A percentile compares a stretch with the other conserved stretches of the same genome.
phyloP scores from a whole-genome alignment of 2,329 filamentous ascomycete genomes.

The Cercospora sesami region DNA sequence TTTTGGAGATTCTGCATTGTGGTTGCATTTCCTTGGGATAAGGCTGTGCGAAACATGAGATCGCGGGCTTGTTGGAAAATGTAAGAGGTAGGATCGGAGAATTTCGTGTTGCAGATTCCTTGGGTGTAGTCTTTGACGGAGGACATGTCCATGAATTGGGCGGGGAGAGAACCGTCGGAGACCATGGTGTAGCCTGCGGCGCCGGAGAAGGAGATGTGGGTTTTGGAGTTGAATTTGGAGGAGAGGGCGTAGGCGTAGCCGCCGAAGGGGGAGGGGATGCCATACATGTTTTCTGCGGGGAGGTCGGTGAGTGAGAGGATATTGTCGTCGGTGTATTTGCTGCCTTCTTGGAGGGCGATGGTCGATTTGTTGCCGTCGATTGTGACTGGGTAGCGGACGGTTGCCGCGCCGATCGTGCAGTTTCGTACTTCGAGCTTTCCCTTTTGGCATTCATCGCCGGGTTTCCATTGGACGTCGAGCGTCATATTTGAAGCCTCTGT shows the following conservation, averaged over 20 bases:
- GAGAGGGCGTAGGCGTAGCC: constrained; percentile 21
- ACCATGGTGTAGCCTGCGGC: constrained; percentile 21
- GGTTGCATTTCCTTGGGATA: constrained; percentile 21
- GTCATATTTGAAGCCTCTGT: constrained; percentile 17
- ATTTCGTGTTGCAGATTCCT: constrained; percentile 19
- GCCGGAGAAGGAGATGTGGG: constrained; percentile 16
- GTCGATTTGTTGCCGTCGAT: constrained; percentile 25
- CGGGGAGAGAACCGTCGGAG: constrained; percentile 12
- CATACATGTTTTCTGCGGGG: constrained; percentile 17
- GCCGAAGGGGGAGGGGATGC: constrained; percentile 16
- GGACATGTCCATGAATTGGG: constrained; percentile 20
- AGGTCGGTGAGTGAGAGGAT: constrained; percentile 14
- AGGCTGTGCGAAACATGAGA: constrained; percentile 24
- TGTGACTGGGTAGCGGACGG: constrained; percentile 18
- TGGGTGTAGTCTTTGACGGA: constrained; percentile 13
- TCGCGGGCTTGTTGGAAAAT: constrained; percentile 21
- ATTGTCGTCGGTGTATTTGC: constrained; percentile 2
- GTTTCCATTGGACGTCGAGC: constrained; percentile 22
- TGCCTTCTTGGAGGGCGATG: constrained; percentile 12
- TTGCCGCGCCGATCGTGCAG: constrained; percentile 22
- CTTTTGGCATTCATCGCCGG: constrained; percentile 12
- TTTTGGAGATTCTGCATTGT: constrained; percentile 11
- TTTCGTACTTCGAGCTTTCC: constrained; percentile 20
- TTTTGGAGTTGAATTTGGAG: constrained; percentile 19
- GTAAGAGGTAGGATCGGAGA: constrained; percentile 17